Percentiles rank a stretch among this genome's conserved stretches.
These are phyloP conservation scores for Pleurotus citrinopileatus DNA, from an alignment of 768 basidiomycete genomes.

Conservation along the genomic window DNA sequence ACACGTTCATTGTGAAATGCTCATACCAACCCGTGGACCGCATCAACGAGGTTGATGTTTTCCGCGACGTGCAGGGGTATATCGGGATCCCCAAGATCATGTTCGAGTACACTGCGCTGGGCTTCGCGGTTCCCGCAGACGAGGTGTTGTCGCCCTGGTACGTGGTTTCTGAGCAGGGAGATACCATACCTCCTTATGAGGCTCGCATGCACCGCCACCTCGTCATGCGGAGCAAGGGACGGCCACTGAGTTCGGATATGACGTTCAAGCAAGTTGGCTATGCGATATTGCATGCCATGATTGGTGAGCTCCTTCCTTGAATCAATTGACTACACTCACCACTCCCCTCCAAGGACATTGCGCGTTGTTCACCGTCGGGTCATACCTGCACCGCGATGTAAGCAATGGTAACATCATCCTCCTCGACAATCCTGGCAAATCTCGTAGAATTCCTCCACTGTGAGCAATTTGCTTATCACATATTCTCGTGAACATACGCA, in stretches of 20 bases:
- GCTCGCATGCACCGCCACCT: not conserved
- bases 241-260: not conserved
- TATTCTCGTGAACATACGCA: not conserved
- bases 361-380: not conserved
- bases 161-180: not conserved
- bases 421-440: not conserved
- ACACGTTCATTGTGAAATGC: not conserved
- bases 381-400: constrained; percentile 6
- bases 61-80: constrained; percentile 1
- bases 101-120: not conserved
- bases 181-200: not conserved
- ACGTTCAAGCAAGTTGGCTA: not conserved
- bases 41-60: not conserved
- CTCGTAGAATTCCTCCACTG: not conserved
- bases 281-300: constrained; percentile 9
- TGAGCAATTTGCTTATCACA: too few species aligned
- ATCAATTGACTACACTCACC: not conserved
- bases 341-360: constrained; percentile 4
- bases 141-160: not conserved
- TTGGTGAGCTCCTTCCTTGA: constrained; percentile 3
- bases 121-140: not conserved
- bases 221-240: not conserved
- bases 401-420: constrained; percentile 9
- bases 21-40: not conserved
- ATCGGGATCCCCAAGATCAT: constrained; percentile 8